Evolutionary conservation across 164 flowering plant species (phyloP), one percentile per base, ranked within the genome.

Genomic region (Chimonanthus praecox): DNA sequence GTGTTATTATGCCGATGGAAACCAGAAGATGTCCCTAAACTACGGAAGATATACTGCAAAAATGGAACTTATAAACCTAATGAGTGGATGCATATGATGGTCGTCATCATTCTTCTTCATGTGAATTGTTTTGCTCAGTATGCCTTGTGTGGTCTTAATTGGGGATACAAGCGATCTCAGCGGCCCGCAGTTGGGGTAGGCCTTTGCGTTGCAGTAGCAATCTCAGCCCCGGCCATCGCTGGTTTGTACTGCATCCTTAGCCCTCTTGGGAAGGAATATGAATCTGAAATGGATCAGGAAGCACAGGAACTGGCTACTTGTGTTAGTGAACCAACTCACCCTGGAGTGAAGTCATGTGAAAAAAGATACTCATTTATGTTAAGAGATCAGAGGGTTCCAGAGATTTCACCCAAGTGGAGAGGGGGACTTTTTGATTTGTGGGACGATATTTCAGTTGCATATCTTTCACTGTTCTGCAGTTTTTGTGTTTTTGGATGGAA

Each of bases 401-500:
- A 83, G 81, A 84, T 62, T 46, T 83, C 79, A 8, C 98, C 98
- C 3, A 47, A 72, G 33, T 95, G 99, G 99, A 86, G 85, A 51
- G 99, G 98, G 9, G 91, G 99, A n/a, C 68, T 93, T 63, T 79
- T 90, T 75, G 97, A 95, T 71, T 73, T 93, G 20, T 92, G 98
- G 97, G 89, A 95, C 48, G 97, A 93, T 77, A 88, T 90, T 58
- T 84, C 89, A 70, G 61, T 86, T 20, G 94, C 99, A 2, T 92
- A 88, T 78, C 91, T 92, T 49, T 89, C 98, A 0, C 81, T 95
- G 3, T 93, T 95, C 76, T 95, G 98, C 77, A 78, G 85, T 65
- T 93, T 86, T 78, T 95, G 98, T 83, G 91, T 93, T 21, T 93
- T 95, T 71, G 99, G 99, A 46, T 93, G 98, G 99, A 95, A 95